These are phyloP conservation scores for Xylariaceae sp. DNA, from an alignment of 2,329 filamentous ascomycete genomes.

Conservation along the genomic window DNA sequence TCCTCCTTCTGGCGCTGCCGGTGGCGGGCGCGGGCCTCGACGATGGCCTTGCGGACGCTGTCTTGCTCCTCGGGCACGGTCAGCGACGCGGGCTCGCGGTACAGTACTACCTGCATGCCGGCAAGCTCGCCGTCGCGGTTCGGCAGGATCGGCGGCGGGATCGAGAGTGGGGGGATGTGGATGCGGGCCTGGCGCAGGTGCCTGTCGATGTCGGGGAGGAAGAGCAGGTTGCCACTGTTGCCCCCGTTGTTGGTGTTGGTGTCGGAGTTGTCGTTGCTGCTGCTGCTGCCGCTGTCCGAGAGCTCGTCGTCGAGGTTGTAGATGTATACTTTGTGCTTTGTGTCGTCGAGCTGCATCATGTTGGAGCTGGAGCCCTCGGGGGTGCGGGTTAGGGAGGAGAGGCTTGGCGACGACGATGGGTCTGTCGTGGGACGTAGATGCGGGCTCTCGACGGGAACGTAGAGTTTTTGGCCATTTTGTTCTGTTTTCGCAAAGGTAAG, in stretches of 20 bases:
- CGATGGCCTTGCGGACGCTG: constrained; percentile 78
- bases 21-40: constrained; percentile 73
- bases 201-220: constrained; percentile 85
- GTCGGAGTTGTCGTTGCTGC: constrained; percentile 52
- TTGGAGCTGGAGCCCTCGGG: constrained; percentile 54
- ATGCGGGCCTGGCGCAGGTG: constrained; percentile 73
- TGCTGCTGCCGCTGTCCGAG: constrained; percentile 55
- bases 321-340: constrained; percentile 86
- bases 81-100: constrained; percentile 76
- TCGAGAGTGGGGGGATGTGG: no score
- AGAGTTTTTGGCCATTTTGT: constrained; percentile 64
- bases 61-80: constrained; percentile 75
- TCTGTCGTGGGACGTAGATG: constrained; percentile 30
- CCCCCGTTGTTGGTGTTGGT: constrained; percentile 59
- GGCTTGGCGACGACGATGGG: constrained; percentile 22
- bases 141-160: constrained; percentile 65
- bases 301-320: constrained; percentile 89
- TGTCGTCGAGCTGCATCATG: constrained; percentile 92
- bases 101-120: constrained; percentile 78
- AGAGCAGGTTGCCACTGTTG: constrained; percentile 69
- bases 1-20: constrained; percentile 55
- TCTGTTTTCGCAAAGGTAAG: constrained; percentile 46
- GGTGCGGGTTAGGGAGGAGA: constrained; percentile 15
- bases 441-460: constrained; percentile 63
- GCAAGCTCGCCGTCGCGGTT: constrained; percentile 57